Percentiles rank a stretch among this genome's conserved stretches.
These are phyloP conservation scores for Cyberlindnera veronae DNA, from an alignment of 805 yeast species.

Conservation along the genomic window DNA sequence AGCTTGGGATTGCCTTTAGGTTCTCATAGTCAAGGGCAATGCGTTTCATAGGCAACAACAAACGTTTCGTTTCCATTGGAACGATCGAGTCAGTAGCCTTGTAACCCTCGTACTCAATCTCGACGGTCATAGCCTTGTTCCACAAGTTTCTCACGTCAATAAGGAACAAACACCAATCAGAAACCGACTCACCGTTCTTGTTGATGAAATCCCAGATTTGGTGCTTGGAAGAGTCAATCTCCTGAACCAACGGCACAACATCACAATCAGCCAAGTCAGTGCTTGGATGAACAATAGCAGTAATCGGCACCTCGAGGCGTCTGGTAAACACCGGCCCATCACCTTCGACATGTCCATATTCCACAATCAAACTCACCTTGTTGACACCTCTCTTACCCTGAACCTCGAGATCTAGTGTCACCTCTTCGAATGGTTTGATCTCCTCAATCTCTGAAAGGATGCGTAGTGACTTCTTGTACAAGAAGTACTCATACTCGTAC, in stretches of 20 bases:
- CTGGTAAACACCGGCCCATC: constrained; percentile 42
- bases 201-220: constrained; percentile 31
- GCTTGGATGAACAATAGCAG: constrained; percentile 67
- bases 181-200: constrained; percentile 6
- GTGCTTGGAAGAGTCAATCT: constrained; percentile 22
- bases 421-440: constrained; percentile 35
- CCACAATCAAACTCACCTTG: constrained; percentile 59
- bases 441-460: constrained; percentile 31
- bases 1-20: constrained; percentile 63
- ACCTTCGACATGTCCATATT: constrained; percentile 48
- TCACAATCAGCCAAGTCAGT: constrained; percentile 76
- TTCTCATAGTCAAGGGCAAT: constrained; percentile 40
- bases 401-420: constrained; percentile 52
- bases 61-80: constrained; percentile 49
- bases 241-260: constrained; percentile 51
- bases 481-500: constrained; percentile 70
- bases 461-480: constrained; percentile 55
- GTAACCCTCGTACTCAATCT: constrained; percentile 32
- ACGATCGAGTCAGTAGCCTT: constrained; percentile 30
- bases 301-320: constrained; percentile 62
- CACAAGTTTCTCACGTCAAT: constrained; percentile 82
- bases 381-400: constrained; percentile 73
- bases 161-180: constrained; percentile 60
- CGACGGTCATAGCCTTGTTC: constrained; percentile 49
- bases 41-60: constrained; percentile 68